A percentile compares a stretch with the other conserved stretches of the same genome.
These are phyloP conservation scores for Ramaria sp. DNA, from an alignment of 768 basidiomycete genomes.

Conservation along the genomic window DNA sequence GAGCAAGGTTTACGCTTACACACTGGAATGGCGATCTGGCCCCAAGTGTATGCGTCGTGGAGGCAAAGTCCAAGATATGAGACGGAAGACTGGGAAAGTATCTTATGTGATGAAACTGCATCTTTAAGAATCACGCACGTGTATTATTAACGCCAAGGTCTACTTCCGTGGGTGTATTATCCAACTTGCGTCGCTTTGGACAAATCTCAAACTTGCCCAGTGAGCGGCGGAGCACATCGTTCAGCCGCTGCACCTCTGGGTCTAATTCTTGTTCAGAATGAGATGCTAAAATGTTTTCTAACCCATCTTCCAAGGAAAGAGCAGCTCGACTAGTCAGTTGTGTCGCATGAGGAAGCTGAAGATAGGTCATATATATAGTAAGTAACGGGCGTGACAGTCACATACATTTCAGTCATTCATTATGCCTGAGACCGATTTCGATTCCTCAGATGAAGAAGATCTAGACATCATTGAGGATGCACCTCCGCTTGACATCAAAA, in stretches of 20 bases:
- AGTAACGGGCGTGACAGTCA: neutral
- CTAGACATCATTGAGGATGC: slow-evolving; percentile 40
- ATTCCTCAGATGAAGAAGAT: slow-evolving; percentile 75
- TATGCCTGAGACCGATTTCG: slow-evolving; percentile 28
- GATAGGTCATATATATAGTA: neutral
- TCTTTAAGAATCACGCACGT: neutral
- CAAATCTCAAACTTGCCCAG: neutral
- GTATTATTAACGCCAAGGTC: neutral
- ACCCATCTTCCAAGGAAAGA: neutral
- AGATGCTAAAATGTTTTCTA: neutral
- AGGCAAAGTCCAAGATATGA: neutral
- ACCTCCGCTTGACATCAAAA: slow-evolving; percentile 49
- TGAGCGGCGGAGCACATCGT: neutral
- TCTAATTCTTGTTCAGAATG: neutral
- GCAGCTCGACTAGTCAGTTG: neutral
- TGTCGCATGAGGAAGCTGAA: neutral
- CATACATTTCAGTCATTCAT: neutral
- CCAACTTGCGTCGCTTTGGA: neutral
- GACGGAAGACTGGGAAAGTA: neutral
- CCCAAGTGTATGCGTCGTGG: neutral
- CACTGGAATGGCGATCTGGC: neutral
- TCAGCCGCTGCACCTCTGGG: neutral
- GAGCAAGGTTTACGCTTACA: neutral
- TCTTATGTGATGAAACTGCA: neutral
- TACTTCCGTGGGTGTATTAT: neutral